Evolutionary conservation across 1,139 yeast species (phyloP), one percentile per base, ranked within the genome.

Genomic region (Suhomyces maxii): DNA sequence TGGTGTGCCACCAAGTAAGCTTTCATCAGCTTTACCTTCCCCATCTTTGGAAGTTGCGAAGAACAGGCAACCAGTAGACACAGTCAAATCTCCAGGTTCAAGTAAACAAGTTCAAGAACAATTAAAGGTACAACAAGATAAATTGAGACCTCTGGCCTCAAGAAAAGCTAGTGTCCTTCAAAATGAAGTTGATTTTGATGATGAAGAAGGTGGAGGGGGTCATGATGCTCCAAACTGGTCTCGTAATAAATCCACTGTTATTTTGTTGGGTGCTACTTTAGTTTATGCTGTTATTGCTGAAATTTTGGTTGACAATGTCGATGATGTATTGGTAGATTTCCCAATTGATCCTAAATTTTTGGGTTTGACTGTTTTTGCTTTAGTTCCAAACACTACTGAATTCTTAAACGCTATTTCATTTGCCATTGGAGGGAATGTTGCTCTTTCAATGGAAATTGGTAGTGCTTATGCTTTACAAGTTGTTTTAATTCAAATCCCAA

Each of bases 201-300:
- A 60, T 6, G 69, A 63, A 4, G 70, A 64, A 23, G 70, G 62
- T 36, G 68, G 67, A 9, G 86, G 88, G 5, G 96, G 96, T 0
- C 99, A 93, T 57, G 98, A 91, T 64, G 96, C 97, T 0, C 98
- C 99, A 37, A 93, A 93, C 62, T 93, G 99, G 99, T 86, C 96
- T 10, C 77, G 95, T 57, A 72, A 76, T 13, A 91, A 91, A 65
- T 88, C 97, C 5, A 80, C 96, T 0, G 79, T 86, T n/a, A 91
- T 93, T 40, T 73, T 93, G 42, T 71, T 93, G 11, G 80, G 87
- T 3, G 95, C 99, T 0, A 93, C 99, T 0, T 55, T 91, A 10
- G 68, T 90, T 34, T 93, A 93, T 65, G 98, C 99, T 0, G 69
- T 90, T 25, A 91, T 93, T 59, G 99, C 99, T 0, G 99, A 93